Evolutionary conservation across 495 filamentous ascomycete species (phyloP), one percentile per base, ranked within the genome.

Genomic region (Hyphodiscus hymeniophilus): DNA sequence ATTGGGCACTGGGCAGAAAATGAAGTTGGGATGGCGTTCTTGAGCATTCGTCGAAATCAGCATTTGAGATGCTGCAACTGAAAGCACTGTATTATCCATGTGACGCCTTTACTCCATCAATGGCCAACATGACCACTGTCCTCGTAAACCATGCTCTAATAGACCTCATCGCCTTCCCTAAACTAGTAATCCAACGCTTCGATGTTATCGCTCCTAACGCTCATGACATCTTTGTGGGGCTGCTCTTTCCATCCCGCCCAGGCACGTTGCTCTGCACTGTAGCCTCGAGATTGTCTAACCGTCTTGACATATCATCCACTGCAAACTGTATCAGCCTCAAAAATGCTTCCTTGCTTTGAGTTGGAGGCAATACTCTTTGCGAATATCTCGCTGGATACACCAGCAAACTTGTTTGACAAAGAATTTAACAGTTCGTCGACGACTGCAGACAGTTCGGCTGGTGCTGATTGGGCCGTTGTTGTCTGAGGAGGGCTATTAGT

Each of bases 231-330:
- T 60, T 52, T 32, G 52, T 56, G 2, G 52, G 51, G 31, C 59
- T 57, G 15, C 52, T 32, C 26, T 67, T 73, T 4, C 49, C 49
- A 42, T 53, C 48, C 21, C 43, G 40, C 31, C 38, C 52, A 23
- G 75, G 70, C 42, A 70, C 70, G 44, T 63, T 70, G 8, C 69
- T 67, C 55, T 76, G 71, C 26, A 90, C 66, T 15, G 82, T 81
- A 34, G 84, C 73, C 64, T 97, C 91, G 28, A 97, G 76, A 41
- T 83, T 86, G 61, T 97, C 91, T 3, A 97, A 66, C 15, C 91
- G 83, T 50, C 82, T 74, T 11, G 87, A 82, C 91, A 97, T 96
- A 46, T 95, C 92, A 57, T 97, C 91, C 81, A 97, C 89, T 95
- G 52, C 24, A 31, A 21, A 1, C 38, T 4, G 11, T 24, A 44